phyloP scores from a whole-genome alignment of 2,329 filamentous ascomycete genomes.

The Apiospora arundinis region DNA sequence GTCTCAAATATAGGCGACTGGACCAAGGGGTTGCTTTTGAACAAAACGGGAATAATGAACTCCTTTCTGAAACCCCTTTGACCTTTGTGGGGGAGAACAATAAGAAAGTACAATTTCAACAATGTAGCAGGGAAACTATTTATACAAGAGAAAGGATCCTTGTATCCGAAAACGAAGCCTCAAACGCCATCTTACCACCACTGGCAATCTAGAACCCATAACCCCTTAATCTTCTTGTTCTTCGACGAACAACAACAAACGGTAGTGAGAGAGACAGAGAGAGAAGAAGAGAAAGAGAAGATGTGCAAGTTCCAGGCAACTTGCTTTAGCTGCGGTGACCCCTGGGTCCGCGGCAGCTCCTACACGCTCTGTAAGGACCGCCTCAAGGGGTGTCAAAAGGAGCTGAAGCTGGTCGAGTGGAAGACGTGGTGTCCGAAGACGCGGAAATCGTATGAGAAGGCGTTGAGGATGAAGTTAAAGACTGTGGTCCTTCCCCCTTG shows the following conservation, averaged over 20 bases:
- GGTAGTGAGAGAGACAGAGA: not conserved
- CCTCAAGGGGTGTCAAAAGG: not conserved
- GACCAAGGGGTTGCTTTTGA: not conserved
- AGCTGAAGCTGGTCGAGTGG: not conserved
- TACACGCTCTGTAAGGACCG: not conserved
- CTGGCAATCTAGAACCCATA: no score
- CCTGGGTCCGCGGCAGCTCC: not conserved
- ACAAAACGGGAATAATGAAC: not conserved
- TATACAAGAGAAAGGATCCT: not conserved
- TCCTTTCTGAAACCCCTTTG: not conserved
- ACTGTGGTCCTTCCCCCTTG: not conserved
- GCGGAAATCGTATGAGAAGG: not conserved
- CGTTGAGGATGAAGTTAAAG: not conserved
- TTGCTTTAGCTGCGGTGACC: not conserved
- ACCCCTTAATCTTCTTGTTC: not conserved
- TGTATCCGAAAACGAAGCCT: not conserved
- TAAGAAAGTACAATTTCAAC: not conserved
- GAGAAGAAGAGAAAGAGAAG: not conserved
- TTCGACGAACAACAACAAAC: not conserved
- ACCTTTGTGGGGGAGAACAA: not conserved
- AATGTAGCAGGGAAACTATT: not conserved
- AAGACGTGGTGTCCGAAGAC: not conserved
- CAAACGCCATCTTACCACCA: no score
- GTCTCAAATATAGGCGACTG: not conserved
- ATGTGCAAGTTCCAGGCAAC: not conserved